Percentiles rank a stretch among this genome's conserved stretches.
Evolutionary conservation across 1,284 basidiomycete species (phyloP).

Genomic region (Rhodotorula sp.): DNA sequence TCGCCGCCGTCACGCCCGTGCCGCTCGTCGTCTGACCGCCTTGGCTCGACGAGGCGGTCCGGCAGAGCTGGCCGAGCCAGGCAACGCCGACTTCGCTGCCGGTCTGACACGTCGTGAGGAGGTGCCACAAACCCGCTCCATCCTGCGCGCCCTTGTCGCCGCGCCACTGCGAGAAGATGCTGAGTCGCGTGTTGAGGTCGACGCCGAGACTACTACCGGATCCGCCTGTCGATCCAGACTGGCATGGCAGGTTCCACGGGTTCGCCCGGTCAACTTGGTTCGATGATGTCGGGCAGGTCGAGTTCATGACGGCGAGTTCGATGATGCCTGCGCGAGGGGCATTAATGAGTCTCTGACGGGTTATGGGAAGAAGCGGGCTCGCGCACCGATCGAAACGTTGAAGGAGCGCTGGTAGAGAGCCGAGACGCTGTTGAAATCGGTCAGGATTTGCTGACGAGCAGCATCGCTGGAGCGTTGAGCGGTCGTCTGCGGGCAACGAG

Average conservation of each 20-base stretch:
- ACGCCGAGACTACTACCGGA: slow-evolving; percentile 38
- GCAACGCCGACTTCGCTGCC: slow-evolving; percentile 85
- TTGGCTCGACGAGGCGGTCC: slow-evolving; percentile 22
- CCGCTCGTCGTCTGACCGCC: slow-evolving; percentile 52
- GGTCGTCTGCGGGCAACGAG: slow-evolving; percentile 44
- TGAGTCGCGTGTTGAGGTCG: slow-evolving; percentile 66
- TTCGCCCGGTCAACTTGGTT: slow-evolving; percentile 48
- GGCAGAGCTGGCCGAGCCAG: slow-evolving; percentile 74
- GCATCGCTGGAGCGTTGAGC: slow-evolving; percentile 63
- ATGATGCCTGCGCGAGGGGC: slow-evolving; percentile 58
- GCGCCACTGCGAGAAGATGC: slow-evolving; percentile 79
- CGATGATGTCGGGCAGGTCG: slow-evolving; percentile 56
- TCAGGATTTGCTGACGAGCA: slow-evolving; percentile 72
- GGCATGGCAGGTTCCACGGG: slow-evolving; percentile 56
- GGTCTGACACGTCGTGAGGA: slow-evolving; percentile 82
- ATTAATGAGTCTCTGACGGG: not conserved
- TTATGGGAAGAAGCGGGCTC: too few species aligned
- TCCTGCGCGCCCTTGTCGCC: slow-evolving; percentile 60
- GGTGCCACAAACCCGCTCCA: slow-evolving; percentile 73
- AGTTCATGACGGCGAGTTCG: slow-evolving; percentile 68
- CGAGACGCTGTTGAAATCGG: slow-evolving; percentile 70
- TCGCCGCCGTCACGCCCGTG: slow-evolving; percentile 75
- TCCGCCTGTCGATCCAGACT: not conserved
- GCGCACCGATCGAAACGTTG: slow-evolving; percentile 67
- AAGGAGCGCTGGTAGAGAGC: slow-evolving; percentile 72